phyloP scores from a whole-genome alignment of 306 rosid genomes.

The Betula pendula region DNA sequence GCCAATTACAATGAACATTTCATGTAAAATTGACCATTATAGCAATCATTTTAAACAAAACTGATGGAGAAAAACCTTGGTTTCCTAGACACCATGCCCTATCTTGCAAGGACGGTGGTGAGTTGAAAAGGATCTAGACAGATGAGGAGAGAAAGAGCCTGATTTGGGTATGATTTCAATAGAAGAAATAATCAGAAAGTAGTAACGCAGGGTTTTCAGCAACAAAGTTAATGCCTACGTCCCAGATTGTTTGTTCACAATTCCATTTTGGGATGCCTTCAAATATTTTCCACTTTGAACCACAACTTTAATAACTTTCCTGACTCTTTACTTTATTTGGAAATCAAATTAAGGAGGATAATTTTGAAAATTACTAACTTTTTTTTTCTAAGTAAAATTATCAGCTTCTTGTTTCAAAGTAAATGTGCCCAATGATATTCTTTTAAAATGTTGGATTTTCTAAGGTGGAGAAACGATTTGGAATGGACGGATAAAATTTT shows the following conservation, averaged over 20 bases:
- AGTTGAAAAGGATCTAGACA: background rate
- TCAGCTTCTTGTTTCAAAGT: background rate
- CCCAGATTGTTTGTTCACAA: too few species aligned
- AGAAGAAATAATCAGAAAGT: background rate
- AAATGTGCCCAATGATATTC: background rate
- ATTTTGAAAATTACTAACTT: background rate
- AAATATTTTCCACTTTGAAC: too few species aligned
- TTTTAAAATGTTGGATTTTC: background rate
- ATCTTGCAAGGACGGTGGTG: background rate
- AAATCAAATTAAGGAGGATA: background rate
- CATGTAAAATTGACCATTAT: background rate
- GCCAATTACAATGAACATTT: background rate
- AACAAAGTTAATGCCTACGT: background rate
- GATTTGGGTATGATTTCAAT: background rate
- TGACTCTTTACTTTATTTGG: background rate
- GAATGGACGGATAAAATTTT: background rate
- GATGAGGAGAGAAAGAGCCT: background rate
- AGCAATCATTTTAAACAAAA: background rate
- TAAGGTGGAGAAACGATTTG: background rate
- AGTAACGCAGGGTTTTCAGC: background rate
- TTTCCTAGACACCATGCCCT: background rate
- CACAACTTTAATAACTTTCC: too few species aligned
- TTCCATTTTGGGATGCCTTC: too few species aligned
- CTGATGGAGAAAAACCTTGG: slow-evolving; percentile 1
- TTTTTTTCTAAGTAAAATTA: background rate